Evolutionary conservation across 1,139 yeast species (phyloP), one percentile per base, ranked within the genome.

Genomic region (Pneumocystis murina): DNA sequence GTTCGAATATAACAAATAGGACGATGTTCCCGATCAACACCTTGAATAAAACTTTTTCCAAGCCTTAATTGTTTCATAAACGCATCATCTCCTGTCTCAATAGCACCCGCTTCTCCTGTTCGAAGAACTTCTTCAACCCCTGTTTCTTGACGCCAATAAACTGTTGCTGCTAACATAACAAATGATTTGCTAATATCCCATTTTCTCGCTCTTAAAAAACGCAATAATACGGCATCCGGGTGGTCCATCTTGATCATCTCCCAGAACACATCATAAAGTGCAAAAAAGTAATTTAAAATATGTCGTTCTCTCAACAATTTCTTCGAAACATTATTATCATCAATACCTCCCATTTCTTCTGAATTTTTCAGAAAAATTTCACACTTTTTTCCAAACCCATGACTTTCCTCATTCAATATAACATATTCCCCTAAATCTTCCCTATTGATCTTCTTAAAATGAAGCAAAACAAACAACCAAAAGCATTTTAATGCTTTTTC

Each of bases 1-100:
- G 89, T 91, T 69, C 87, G 80, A 48, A 87, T 83, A 67, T 81
- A 78, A 62, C 87, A 87, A 63, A 87, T 76, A 40, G 95, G 94
- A 68, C 91, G 80, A 7, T 83, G 84, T 38, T 76, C 73, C 67
- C 76, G 77, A 73, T 89, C 96, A 61, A 71, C 71, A 35, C 95
- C 95, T 69, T 82, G 78, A 61, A 87, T 75, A 65, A 81, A 79
- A 30, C 87, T 84, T 75, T 87, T 86, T 65, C 84, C 84, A 61
- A 78, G 70, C 66, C 64, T 68, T 55, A 68, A 70, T 40, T 70
- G 72, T 59, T 71, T 62, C 66, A 83, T 74, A 61, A 83, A 76
- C 40, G 83, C 84, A 41, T 71, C 73, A 64, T 78, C 78, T 66
- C 76, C 68, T 38, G 70, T 71, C 62, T 71, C 72, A 40, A 71